Percentiles rank a stretch among this genome's conserved stretches.
Conservation (phyloP, 2,329 filamentous ascomycete genomes). For the Cladosporium sp. region DNA sequence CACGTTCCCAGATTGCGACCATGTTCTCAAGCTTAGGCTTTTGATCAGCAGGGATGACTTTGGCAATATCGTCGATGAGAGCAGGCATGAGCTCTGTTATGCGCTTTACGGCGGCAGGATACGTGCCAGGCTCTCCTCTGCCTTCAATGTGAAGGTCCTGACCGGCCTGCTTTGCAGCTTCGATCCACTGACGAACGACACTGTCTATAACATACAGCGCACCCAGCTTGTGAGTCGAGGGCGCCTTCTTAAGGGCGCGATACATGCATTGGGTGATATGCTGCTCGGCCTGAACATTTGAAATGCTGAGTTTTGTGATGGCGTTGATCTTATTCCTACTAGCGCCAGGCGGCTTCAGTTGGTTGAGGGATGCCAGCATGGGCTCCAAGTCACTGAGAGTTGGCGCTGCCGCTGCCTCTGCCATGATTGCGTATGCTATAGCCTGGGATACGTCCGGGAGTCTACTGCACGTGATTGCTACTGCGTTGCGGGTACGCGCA, state of each 20-base stretch:
- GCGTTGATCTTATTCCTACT: constrained; percentile 86
- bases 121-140: constrained; percentile 83
- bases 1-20: constrained; percentile 96
- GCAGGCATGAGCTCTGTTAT: constrained; percentile 91
- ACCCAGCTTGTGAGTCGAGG: constrained; percentile 93
- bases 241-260: constrained; percentile 94
- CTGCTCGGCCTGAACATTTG: constrained; percentile 90
- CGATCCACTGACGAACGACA: constrained; percentile 97
- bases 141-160: constrained; percentile 62
- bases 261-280: constrained; percentile 94
- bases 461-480: constrained; percentile 12
- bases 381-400: constrained; percentile 87
- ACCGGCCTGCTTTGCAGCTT: constrained; percentile 81
- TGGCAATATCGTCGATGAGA: constrained; percentile 92
- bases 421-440: constrained; percentile 31
- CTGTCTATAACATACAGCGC: constrained; percentile 99
- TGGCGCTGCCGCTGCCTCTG: constrained; percentile 49
- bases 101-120: constrained; percentile 90
- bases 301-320: constrained; percentile 82
- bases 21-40: constrained; percentile 98
- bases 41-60: constrained; percentile 84
- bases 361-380: constrained; percentile 85
- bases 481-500: constrained; percentile 7
- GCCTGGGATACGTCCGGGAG: constrained; percentile 11
- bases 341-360: constrained; percentile 87